These are phyloP conservation scores for Curvularia sp. DNA, from an alignment of 2,329 filamentous ascomycete genomes.

Conservation along the genomic window DNA sequence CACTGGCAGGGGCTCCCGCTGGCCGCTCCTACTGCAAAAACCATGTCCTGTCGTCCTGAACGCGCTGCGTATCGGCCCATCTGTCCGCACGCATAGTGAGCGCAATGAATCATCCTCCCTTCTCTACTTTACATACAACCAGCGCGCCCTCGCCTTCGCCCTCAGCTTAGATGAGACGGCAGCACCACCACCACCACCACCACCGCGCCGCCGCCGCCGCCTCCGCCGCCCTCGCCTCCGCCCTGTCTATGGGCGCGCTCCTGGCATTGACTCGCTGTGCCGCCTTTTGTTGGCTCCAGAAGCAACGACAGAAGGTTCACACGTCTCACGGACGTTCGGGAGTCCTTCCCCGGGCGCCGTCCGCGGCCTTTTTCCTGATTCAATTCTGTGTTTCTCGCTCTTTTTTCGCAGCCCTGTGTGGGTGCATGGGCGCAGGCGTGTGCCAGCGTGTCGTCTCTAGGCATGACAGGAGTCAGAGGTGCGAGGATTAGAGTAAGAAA, in stretches of 20 bases:
- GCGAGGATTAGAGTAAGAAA: no score
- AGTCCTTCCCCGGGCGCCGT: slow-evolving; percentile 40
- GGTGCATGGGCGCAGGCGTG: slow-evolving; percentile 1
- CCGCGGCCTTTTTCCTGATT: slow-evolving; percentile 34
- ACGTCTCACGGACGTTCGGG: slow-evolving; percentile 38
- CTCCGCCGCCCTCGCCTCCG: not conserved
- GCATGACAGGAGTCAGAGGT: not conserved
- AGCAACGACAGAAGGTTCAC: slow-evolving; percentile 35
- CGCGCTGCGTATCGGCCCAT: not conserved
- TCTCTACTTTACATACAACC: not conserved
- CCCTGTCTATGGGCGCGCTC: slow-evolving; percentile 5
- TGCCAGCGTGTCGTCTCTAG: not conserved
- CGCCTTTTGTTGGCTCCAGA: slow-evolving; percentile 38
- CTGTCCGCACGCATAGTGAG: not conserved
- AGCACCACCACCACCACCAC: not conserved
- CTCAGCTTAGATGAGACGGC: not conserved
- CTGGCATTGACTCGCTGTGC: slow-evolving; percentile 32
- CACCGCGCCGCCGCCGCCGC: not conserved
- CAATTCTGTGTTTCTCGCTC: slow-evolving; percentile 11
- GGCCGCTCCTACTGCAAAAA: not conserved
- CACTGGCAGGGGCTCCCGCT: not conserved
- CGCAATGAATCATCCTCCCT: no score
- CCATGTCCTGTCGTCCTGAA: not conserved
- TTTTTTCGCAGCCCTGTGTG: slow-evolving; percentile 22
- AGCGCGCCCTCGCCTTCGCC: not conserved